phyloP scores from a whole-genome alignment of 1,284 basidiomycete genomes.

The Erythrobasidium hasegawianum region DNA sequence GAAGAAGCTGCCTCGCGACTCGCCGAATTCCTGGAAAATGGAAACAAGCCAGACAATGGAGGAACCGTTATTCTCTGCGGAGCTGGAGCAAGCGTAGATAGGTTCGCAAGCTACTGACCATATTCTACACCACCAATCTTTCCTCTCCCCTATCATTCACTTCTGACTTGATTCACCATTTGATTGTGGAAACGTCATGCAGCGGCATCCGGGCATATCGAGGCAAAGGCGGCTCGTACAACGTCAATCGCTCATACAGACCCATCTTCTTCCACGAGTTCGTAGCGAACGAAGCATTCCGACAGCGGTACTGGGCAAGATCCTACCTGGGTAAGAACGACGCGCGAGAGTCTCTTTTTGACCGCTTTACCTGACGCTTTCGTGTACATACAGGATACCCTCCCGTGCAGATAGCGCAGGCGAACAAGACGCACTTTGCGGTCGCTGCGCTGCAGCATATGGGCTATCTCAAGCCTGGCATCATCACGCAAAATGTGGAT shows the following conservation, averaged over 20 bases:
- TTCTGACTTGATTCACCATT: background rate
- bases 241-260: slow-evolving; percentile 41
- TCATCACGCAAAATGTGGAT: slow-evolving; percentile 65
- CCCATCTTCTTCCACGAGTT: slow-evolving; percentile 45
- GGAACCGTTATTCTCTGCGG: slow-evolving; percentile 69
- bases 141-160: background rate
- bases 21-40: slow-evolving; percentile 30
- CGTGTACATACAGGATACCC: slow-evolving; percentile 34
- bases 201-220: slow-evolving; percentile 38
- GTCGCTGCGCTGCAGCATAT: slow-evolving; percentile 74
- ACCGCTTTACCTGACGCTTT: no score
- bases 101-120: slow-evolving; percentile 13
- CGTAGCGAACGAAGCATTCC: slow-evolving; percentile 31
- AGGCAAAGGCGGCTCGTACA: slow-evolving; percentile 41
- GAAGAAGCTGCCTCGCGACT: slow-evolving; percentile 31
- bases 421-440: slow-evolving; percentile 82
- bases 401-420: slow-evolving; percentile 68
- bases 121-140: background rate
- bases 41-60: slow-evolving; percentile 3
- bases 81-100: slow-evolving; percentile 87
- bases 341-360: background rate
- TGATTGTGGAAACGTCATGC: no score
- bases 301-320: slow-evolving; percentile 40
- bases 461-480: slow-evolving; percentile 56
- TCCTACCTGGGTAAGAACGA: slow-evolving; percentile 36